Conservation (phyloP, 169 alveolate genomes). For the Plasmodium fragile region DNA sequence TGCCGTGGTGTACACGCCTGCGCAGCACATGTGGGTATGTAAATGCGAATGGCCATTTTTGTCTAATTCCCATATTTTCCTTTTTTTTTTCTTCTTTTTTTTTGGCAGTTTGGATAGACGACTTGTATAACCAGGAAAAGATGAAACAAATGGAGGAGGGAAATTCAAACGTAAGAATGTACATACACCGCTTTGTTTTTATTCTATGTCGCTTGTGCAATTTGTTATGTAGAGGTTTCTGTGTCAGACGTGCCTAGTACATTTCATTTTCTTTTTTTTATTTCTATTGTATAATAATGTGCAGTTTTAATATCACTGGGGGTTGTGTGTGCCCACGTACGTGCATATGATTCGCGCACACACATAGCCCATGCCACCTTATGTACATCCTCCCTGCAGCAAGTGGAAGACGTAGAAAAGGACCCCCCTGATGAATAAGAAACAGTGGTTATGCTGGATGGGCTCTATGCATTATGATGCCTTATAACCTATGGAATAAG, state of each 20-base stretch:
- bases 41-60: conserved; percentile 6
- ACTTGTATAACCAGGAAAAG: conserved; percentile 69
- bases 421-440: conserved; percentile 6
- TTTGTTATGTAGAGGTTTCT: background rate
- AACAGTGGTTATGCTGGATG: background rate
- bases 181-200: background rate
- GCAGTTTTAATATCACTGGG: background rate
- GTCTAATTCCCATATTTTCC: background rate
- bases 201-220: background rate
- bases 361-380: background rate
- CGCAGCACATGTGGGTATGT: background rate
- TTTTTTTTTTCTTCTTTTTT: conserved; percentile 20
- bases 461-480: background rate
- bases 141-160: conserved; percentile 67
- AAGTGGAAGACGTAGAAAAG: conserved; percentile 26
- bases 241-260: background rate
- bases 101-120: conserved; percentile 68
- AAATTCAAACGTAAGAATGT: conserved; percentile 37
- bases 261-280: background rate
- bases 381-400: background rate
- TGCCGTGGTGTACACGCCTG: background rate
- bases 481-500: background rate
- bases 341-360: background rate
- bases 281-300: background rate
- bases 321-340: background rate